Evolutionary conservation across 176 grass and related monocot genomes (phyloP), one percentile per base, ranked within the genome.

Genomic region (Guadua angustifolia): DNA sequence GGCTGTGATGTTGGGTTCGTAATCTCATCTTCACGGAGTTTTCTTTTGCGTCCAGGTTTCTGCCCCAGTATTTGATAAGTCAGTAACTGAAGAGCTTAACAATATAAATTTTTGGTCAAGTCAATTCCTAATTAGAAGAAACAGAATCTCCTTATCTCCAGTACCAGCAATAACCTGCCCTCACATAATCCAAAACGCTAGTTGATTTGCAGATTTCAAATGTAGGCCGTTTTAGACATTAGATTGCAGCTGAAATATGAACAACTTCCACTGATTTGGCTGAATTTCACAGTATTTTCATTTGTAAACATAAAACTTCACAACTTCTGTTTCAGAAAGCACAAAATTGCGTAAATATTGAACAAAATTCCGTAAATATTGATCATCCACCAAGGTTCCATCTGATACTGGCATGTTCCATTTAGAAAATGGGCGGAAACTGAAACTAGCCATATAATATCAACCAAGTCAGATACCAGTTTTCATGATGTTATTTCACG

Each of bases 11-110:
- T 89, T 83, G 83, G 69, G 40, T 21, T 82, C 25, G 82, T 78
- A 1, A 85, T 90, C 73, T 95, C 93, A 42, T 94, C 91, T 84
- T 90, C 89, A 43, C 76, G 75, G 44, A 99, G 93, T 79, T 99
- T 94, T 60, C 93, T 86, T 69, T 95, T 95, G 67, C 87, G 87
- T 13, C 93, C 96, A 79, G 96, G 86, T 91, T 99, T 99, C 96
- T 99, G 83, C 69, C 49, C 45, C 35, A 61, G 16, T 43, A 77
- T 73, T 86, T 73, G 9, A 62, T 5, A 74, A 74, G 32, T 74
- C n/a, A 64, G 61, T 55, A 12, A 50, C n/a, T 52, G 22, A 73
- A 19, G 53, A 73, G 75, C 12, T 74, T 49, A 75, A 33, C 2
- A 58, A 72, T 33, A 44, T 8, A 60, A 69, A 66, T 10, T 36